phyloP scores from a whole-genome alignment of 352 stramenopile species.

The Stramenopiles sp. region DNA sequence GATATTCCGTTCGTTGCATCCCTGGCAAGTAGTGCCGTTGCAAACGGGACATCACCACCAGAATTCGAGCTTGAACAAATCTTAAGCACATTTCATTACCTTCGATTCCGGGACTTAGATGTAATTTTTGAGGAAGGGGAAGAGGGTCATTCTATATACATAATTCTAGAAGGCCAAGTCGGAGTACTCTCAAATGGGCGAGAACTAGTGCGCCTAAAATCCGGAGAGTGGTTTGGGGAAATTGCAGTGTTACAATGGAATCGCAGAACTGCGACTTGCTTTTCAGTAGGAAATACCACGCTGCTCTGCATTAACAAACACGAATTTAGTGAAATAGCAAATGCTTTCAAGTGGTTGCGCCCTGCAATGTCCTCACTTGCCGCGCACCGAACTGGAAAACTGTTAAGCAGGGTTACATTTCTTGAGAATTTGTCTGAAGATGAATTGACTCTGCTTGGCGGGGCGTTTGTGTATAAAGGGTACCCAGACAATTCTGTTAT shows the following conservation, averaged over 20 bases:
- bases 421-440: not conserved
- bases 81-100: not conserved
- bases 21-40: not conserved
- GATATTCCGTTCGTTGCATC: not conserved
- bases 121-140: not conserved
- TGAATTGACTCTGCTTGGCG: not conserved
- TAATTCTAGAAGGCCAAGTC: not conserved
- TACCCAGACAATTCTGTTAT: not conserved
- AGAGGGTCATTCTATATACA: not conserved
- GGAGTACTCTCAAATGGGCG: not conserved
- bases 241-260: not conserved
- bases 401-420: not conserved
- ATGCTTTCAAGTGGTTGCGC: not conserved
- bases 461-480: not conserved
- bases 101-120: not conserved
- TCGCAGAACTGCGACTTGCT: not conserved
- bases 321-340: not conserved
- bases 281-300: not conserved
- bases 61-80: not conserved
- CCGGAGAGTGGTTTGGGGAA: not conserved
- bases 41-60: not conserved
- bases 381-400: not conserved
- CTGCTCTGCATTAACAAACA: not conserved
- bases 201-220: not conserved
- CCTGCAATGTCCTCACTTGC: not conserved